Percentiles rank a stretch among this genome's conserved stretches.
Evolutionary conservation across 1,284 basidiomycete genomes (phyloP).

Genomic region (Vanrija humicola): DNA sequence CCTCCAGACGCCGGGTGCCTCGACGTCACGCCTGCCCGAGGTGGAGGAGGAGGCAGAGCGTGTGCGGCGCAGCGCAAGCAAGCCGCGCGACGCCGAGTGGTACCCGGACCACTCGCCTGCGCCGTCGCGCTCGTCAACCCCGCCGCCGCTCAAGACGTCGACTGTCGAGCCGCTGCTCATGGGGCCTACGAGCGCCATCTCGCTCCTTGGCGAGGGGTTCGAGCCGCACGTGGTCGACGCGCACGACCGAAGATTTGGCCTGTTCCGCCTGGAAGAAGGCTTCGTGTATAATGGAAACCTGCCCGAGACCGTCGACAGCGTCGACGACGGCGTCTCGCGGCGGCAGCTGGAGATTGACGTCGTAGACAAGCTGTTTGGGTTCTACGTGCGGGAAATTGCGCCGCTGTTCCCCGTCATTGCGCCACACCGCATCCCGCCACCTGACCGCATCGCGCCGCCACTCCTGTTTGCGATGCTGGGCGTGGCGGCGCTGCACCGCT

Average conservation of each 20-base stretch:
- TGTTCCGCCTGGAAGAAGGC: conserved; percentile 11
- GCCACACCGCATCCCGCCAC: conserved; percentile 5
- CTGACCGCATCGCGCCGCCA: not conserved
- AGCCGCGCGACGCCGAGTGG: too few relatives aligned
- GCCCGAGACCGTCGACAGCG: conserved; percentile 3
- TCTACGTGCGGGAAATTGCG: conserved; percentile 9
- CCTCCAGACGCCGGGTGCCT: too few relatives aligned
- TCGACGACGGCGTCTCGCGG: conserved; percentile 5
- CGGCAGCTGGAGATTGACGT: conserved; percentile 11
- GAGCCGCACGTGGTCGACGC: conserved; percentile 4
- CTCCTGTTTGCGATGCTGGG: conserved; percentile 6
- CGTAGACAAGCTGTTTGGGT: conserved; percentile 3
- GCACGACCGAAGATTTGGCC: conserved; percentile 10
- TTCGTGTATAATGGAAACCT: conserved; percentile 11
- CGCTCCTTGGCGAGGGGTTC: conserved; percentile 4
- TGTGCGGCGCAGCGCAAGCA: too few relatives aligned
- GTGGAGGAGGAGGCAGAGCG: too few relatives aligned
- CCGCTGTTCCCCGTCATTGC: conserved; percentile 14
- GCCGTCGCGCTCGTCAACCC: too few relatives aligned
- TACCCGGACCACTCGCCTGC: too few relatives aligned
- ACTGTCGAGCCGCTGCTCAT: not conserved
- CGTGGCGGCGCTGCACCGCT: conserved; percentile 7
- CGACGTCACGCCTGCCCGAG: too few relatives aligned
- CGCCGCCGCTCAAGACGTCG: too few relatives aligned
- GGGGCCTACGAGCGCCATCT: conserved; percentile 13